These are phyloP conservation scores for Rubus idaeus DNA, from an alignment of 306 rosid species.

Conservation along the genomic window DNA sequence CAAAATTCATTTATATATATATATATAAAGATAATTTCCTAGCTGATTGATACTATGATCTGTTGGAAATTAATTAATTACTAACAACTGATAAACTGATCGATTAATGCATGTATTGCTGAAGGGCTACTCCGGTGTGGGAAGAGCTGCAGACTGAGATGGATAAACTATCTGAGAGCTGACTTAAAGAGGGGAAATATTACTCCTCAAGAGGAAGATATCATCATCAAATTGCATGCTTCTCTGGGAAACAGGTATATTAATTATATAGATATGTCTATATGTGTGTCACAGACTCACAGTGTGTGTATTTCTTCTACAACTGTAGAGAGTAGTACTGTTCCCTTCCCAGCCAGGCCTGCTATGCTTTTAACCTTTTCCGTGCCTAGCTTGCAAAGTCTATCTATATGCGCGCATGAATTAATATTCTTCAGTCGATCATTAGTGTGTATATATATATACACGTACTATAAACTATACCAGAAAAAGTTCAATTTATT, in stretches of 20 bases:
- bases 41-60: not conserved
- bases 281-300: not conserved
- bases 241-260: slow-evolving; percentile 67
- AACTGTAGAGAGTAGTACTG: too few relatives aligned
- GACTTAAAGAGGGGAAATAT: slow-evolving; percentile 72
- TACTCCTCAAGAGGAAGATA: slow-evolving; percentile 58
- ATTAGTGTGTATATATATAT: too few relatives aligned
- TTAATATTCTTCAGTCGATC: too few relatives aligned
- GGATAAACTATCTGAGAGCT: slow-evolving; percentile 74
- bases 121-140: slow-evolving; percentile 78
- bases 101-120: not conserved
- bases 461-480: not conserved
- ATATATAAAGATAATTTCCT: not conserved
- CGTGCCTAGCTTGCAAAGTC: not conserved
- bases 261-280: too few relatives aligned
- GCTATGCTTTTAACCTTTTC: not conserved
- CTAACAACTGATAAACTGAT: not conserved
- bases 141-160: slow-evolving; percentile 82
- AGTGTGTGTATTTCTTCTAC: not conserved
- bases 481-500: not conserved
- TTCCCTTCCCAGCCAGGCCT: not conserved
- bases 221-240: slow-evolving; percentile 58
- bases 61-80: not conserved
- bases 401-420: not conserved
- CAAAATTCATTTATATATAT: not conserved